phyloP scores from a whole-genome alignment of 2,329 filamentous ascomycete species.

The Trichophyton verrucosum region DNA sequence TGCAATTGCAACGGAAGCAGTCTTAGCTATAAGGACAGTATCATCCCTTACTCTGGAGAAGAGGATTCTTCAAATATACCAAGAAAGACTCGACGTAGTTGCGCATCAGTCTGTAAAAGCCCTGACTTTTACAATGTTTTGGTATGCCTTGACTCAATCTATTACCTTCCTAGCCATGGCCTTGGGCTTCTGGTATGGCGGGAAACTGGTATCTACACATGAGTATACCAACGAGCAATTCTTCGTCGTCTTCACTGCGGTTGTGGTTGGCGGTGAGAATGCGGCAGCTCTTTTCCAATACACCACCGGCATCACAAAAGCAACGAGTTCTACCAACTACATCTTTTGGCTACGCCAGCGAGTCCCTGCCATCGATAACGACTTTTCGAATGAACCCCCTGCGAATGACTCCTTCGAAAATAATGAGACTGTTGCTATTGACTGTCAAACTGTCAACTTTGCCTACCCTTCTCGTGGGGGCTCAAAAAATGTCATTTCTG shows the following conservation, averaged over 20 bases:
- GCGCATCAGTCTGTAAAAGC: slow-evolving; percentile 37
- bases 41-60: slow-evolving; percentile 41
- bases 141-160: slow-evolving; percentile 35
- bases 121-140: slow-evolving; percentile 36
- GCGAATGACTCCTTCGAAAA: neutral
- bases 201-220: neutral
- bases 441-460: slow-evolving; percentile 43
- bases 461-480: slow-evolving; percentile 53
- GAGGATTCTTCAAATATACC: slow-evolving; percentile 36
- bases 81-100: slow-evolving; percentile 34
- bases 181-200: neutral
- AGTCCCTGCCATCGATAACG: slow-evolving; percentile 50
- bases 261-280: neutral
- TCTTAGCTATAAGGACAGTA: slow-evolving; percentile 41
- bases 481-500: slow-evolving; percentile 45
- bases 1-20: slow-evolving; percentile 41
- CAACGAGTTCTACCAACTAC: slow-evolving; percentile 50
- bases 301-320: slow-evolving; percentile 29
- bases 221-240: slow-evolving; percentile 15
- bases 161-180: slow-evolving; percentile 32
- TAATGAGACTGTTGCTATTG: slow-evolving; percentile 29
- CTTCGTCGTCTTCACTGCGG: neutral
- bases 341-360: slow-evolving; percentile 76
- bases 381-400: neutral
- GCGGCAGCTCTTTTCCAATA: neutral